phyloP scores from a whole-genome alignment of 768 basidiomycete genomes.

The Tulasnella sp. region DNA sequence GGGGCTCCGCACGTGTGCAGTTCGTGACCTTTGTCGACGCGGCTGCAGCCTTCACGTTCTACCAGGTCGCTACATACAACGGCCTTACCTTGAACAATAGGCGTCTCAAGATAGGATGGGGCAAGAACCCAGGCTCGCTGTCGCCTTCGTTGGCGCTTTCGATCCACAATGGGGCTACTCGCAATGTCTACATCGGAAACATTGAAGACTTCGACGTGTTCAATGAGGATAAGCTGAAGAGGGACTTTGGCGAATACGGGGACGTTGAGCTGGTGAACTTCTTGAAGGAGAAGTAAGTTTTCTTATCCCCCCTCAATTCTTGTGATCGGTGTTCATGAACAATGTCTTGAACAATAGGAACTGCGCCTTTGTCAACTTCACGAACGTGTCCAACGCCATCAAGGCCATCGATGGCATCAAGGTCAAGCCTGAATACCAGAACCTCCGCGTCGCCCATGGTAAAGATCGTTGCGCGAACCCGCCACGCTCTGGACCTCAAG shows the following conservation, averaged over 20 bases:
- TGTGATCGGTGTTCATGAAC: conserved; percentile 12
- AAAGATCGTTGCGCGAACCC: conserved; percentile 94
- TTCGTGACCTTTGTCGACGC: conserved; percentile 97
- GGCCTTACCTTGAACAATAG: conserved; percentile 88
- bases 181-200: conserved; percentile 94
- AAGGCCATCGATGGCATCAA: conserved; percentile 98
- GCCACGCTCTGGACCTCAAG: conserved; percentile 37
- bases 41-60: conserved; percentile 85
- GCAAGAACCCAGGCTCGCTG: conserved; percentile 85
- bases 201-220: conserved; percentile 93
- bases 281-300: conserved; percentile 80
- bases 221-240: conserved; percentile 77
- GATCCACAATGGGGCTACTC: conserved; percentile 84
- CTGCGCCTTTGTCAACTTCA: conserved; percentile 93
- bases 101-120: conserved; percentile 95
- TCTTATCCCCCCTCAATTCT: not conserved
- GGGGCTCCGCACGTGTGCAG: too few relatives aligned
- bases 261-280: conserved; percentile 97
- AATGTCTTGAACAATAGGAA: conserved; percentile 41
- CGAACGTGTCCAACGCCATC: conserved; percentile 88
- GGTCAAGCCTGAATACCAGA: conserved; percentile 79
- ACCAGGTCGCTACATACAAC: conserved; percentile 80
- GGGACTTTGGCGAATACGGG: conserved; percentile 91
- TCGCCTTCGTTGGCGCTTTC: conserved; percentile 75
- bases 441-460: conserved; percentile 84